A percentile compares a stretch with the other conserved stretches of the same genome.
Evolutionary conservation across 73 alveolate genomes (phyloP).

Genomic region (Paramecium pentaurelia): DNA sequence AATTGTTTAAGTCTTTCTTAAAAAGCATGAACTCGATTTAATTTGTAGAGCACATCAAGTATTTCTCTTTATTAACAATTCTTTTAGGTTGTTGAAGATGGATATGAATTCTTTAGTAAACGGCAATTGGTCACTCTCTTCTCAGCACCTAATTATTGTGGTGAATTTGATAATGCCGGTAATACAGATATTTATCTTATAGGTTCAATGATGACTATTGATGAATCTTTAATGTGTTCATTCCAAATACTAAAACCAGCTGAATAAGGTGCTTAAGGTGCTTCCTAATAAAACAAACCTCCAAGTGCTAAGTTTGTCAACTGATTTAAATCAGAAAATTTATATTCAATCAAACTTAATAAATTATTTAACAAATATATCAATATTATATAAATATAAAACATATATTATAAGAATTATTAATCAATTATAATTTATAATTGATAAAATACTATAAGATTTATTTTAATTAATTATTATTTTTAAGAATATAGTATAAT

Average conservation of each 20-base stretch:
- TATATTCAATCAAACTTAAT: neutral
- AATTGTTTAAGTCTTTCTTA: conserved; percentile 83
- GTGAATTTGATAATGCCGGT: conserved; percentile 96
- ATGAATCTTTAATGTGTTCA: conserved; percentile 94
- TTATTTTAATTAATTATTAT: too few relatives aligned
- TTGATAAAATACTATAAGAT: too few relatives aligned
- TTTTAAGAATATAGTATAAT: too few relatives aligned
- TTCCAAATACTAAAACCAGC: conserved; percentile 98
- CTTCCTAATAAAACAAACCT: conserved; percentile 49
- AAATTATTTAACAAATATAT: neutral
- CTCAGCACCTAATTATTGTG: conserved; percentile 99
- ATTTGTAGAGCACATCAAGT: conserved; percentile 97
- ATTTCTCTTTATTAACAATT: neutral
- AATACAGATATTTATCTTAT: neutral
- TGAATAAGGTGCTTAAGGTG: conserved; percentile 59
- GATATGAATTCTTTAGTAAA: conserved; percentile 97
- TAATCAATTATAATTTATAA: too few relatives aligned
- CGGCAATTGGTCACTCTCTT: conserved; percentile 96
- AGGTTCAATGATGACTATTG: conserved; percentile 97
- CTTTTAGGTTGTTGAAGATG: conserved; percentile 93
- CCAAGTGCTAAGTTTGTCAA: conserved; percentile 50
- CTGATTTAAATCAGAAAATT: conserved; percentile 20
- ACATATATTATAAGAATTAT: too few relatives aligned
- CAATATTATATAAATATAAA: too few relatives aligned
- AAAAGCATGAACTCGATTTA: conserved; percentile 90